Evolutionary conservation across 352 stramenopile genomes (phyloP), one percentile per base, ranked within the genome.

Genomic region (Globisporangium nunn): DNA sequence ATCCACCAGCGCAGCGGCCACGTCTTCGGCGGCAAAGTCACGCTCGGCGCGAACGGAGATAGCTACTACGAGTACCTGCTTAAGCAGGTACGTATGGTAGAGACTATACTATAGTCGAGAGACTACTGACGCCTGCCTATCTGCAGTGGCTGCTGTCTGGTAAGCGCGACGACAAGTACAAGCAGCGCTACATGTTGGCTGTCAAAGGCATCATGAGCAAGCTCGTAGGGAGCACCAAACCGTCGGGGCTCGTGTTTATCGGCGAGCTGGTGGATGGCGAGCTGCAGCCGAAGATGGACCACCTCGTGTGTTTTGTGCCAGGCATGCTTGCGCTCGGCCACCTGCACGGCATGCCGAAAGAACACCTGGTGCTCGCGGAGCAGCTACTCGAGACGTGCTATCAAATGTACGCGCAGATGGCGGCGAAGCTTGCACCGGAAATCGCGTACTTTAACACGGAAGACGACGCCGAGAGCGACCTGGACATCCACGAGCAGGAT

Each of bases 291-390:
- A 87, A 88, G 63, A 93, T 92, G 79, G 85, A 97, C 61, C 91
- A 98, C 59, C 66, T 97, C 43, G 76, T 93, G 35, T 98, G 91
- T 68, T 97, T 97, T 54, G 67, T 96, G 15, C 87, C 90, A 0
- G 89, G 87, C 28, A 90, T 95, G 78, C 68, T 96, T 7, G 74
- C 86, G 1, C 75, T 97, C 1, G 88, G 86, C 6, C 82, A 85
- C 57, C 54, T 73, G n/a, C 68, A 91, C 56, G 82, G 82, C 17
- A 87, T 88, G 70, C 72, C 73, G 6, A 63, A 70, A 47, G 63
- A 64, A 15, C 78, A 96, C 54, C 54, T 96, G 31, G 64, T 67
- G n/a, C 61, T 95, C 4, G 89, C 88, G 6, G 79, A 93, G 60
- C 50, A 88, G 11, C 61, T 97, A 28, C 63, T 91, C 30, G 71